These are phyloP conservation scores for Ceriops zippeliana DNA, from an alignment of 345 rosid genomes.

Conservation along the genomic window DNA sequence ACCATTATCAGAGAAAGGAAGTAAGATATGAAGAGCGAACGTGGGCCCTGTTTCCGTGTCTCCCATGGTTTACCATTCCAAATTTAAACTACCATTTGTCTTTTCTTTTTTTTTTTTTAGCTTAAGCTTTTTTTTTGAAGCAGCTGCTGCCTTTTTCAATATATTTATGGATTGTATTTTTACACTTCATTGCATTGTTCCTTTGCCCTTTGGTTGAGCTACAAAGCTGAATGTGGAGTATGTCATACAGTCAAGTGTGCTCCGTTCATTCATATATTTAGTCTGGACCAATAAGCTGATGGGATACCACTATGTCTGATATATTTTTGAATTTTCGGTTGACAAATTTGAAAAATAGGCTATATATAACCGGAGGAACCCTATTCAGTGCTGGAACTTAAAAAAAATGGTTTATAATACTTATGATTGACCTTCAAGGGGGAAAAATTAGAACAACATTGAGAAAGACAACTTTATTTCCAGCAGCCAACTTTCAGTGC, in stretches of 20 bases:
- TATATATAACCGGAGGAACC: too few species aligned
- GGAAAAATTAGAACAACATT: too few species aligned
- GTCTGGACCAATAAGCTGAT: too few species aligned
- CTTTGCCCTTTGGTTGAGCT: not conserved
- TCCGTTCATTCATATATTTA: too few species aligned
- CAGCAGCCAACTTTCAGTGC: not conserved
- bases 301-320: too few species aligned
- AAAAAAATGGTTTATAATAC: too few species aligned
- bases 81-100: constrained; percentile 38
- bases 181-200: not conserved
- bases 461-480: too few species aligned
- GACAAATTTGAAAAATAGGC: too few species aligned
- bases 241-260: too few species aligned
- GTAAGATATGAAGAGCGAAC: constrained; percentile 56
- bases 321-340: too few species aligned
- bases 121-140: constrained; percentile 49
- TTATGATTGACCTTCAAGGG: too few species aligned
- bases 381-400: too few species aligned
- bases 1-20: constrained; percentile 10
- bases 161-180: not conserved
- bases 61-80: constrained; percentile 40
- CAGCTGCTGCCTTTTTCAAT: constrained; percentile 22
- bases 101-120: constrained; percentile 69
- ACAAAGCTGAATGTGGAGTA: not conserved
- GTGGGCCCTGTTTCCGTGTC: constrained; percentile 89